phyloP scores from a whole-genome alignment of 1,284 basidiomycete genomes.

The Sparassis latifolia region DNA sequence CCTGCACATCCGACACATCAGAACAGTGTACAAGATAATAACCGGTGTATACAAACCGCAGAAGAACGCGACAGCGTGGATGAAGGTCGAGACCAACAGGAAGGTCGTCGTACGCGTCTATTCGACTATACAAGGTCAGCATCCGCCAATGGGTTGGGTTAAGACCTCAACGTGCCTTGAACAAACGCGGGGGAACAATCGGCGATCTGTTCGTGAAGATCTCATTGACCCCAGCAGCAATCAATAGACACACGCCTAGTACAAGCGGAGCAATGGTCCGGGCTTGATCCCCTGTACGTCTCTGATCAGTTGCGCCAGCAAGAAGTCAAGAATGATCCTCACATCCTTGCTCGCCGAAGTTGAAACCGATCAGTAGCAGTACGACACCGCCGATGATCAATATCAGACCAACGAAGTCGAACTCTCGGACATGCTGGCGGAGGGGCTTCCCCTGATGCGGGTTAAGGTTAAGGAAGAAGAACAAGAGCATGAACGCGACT shows the following conservation, averaged over 20 bases:
- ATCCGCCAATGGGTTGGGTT: neutral
- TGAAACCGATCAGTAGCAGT: slow-evolving; percentile 79
- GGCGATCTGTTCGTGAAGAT: slow-evolving; percentile 66
- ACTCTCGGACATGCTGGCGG: slow-evolving; percentile 53
- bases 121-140: neutral
- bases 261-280: slow-evolving; percentile 68
- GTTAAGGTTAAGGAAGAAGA: slow-evolving; percentile 82
- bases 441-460: slow-evolving; percentile 56
- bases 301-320: neutral
- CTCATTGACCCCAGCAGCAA: slow-evolving; percentile 60
- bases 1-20: slow-evolving; percentile 26
- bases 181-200: slow-evolving; percentile 76
- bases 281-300: slow-evolving; percentile 29
- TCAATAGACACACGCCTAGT: slow-evolving; percentile 56
- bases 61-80: slow-evolving; percentile 70
- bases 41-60: slow-evolving; percentile 25
- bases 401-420: slow-evolving; percentile 73
- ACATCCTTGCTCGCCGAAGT: slow-evolving; percentile 66
- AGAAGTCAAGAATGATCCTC: slow-evolving; percentile 14
- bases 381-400: slow-evolving; percentile 71
- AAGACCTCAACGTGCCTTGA: slow-evolving; percentile 41
- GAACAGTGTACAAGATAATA: neutral
- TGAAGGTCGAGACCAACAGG: slow-evolving; percentile 53
- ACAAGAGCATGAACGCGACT: slow-evolving; percentile 62
- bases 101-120: slow-evolving; percentile 71